A percentile compares a stretch with the other conserved stretches of the same genome.
Conservation (phyloP, 192 early-diverging fungal species). For the Entomortierella beljakovae region DNA sequence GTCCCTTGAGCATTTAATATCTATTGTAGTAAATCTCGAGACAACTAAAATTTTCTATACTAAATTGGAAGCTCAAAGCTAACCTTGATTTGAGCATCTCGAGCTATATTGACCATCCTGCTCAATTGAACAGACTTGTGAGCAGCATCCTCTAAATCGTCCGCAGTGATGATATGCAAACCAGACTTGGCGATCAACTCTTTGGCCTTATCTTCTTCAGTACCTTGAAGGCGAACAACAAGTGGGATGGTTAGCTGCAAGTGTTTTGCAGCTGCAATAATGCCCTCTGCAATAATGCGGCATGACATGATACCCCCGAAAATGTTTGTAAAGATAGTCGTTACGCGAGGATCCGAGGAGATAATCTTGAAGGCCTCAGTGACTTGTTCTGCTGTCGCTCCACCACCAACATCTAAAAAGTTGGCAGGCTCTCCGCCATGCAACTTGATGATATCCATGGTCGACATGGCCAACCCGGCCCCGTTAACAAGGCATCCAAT, state of each 20-base stretch:
- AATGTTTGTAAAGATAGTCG: constrained; percentile 99
- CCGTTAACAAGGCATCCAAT: constrained; percentile 99
- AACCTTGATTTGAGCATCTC: constrained; percentile 80
- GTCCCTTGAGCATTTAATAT: no score
- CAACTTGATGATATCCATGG: constrained; percentile 99
- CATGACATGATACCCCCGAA: constrained; percentile 99
- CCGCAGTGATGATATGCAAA: constrained; percentile 91
- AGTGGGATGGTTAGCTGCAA: constrained; percentile 95
- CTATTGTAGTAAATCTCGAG: no score
- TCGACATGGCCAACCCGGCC: constrained; percentile 99
- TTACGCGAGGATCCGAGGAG: constrained; percentile 94
- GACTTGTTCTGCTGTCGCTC: constrained; percentile 94
- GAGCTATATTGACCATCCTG: constrained; percentile 84
- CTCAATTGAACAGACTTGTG: constrained; percentile 85
- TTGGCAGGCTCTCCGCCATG: constrained; percentile 99
- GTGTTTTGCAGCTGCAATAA: constrained; percentile 94
- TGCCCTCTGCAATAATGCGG: constrained; percentile 98
- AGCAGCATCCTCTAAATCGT: constrained; percentile 97
- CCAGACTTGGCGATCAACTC: constrained; percentile 93
- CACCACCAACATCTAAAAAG: constrained; percentile 99
- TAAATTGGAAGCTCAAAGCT: constrained; percentile 70
- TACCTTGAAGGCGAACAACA: constrained; percentile 96
- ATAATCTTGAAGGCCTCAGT: constrained; percentile 99
- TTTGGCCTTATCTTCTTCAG: constrained; percentile 90
- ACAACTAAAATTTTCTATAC: no score